Base-by-base conservation (phyloP, 2,329 filamentous ascomycete genomes). In the Cladosporium oxysporum region DNA sequence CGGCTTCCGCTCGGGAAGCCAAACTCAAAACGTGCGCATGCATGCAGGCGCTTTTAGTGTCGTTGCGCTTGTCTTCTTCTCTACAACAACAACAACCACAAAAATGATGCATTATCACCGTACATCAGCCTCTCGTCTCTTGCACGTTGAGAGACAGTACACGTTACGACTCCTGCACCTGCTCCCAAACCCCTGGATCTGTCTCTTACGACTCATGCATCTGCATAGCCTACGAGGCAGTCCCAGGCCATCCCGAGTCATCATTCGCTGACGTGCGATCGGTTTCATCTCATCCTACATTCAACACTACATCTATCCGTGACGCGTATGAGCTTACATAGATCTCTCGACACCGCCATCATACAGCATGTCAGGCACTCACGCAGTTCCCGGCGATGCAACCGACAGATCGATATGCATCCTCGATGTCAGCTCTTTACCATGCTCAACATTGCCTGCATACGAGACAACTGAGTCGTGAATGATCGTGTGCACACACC, bases 231-330 rank as follows among this genome's bases (percentile, higher is more conserved):
- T 44, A 29, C 33, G 18, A 29, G 35, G n/a, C 14, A 41, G 14
- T 23, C 21, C 21, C 35, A 44, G 18, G 18, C 37, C 37, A n/a
- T 6, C 41, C n/a, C 41, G 41, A 21, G 41, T 21, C 31, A 21
- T 41, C 35, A 59, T 44, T 41, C n/a, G 57, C 57, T 59, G 37
- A 44, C 57, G 57, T 29, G 28, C 57, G 57, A 59, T 29, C 57
- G 35, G 23, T 29, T 23, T 59, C 57, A 29, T 44, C 57, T 59
- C 57, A 26, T 59, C 57, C 52, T 55, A 52, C 28, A 29, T 11
- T 29, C n/a, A 18, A 55, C 11, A 10, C 28, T 33, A n/a, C 31
- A 31, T 55, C 52, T 55, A 21, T 3, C 16, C 28, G 52, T 55
- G 52, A 31, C 28, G 31, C 52, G 31, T 55, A 33, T 55, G 52